phyloP scores from a whole-genome alignment of 2,329 filamentous ascomycete genomes.

The Teratosphaeria epicoccoides region DNA sequence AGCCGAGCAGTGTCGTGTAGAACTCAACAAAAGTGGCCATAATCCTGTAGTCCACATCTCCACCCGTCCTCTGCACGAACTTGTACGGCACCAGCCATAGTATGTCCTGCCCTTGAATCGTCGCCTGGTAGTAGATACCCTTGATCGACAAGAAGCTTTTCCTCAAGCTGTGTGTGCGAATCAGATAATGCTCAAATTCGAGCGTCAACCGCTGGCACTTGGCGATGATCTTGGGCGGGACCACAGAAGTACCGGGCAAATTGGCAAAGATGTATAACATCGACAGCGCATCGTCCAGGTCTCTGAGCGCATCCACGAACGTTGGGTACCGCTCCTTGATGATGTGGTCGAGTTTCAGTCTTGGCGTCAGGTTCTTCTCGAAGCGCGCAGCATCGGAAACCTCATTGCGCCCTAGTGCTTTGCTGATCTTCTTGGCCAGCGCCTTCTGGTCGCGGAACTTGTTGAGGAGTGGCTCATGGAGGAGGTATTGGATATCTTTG shows the following conservation, averaged over 20 bases:
- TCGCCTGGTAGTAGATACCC: constrained; percentile 98
- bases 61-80: constrained; percentile 89
- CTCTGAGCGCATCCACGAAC: constrained; percentile 84
- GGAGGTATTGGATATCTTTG: constrained; percentile 96
- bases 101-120: constrained; percentile 91
- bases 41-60: constrained; percentile 94
- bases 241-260: constrained; percentile 76
- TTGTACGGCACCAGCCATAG: constrained; percentile 96
- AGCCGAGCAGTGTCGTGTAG: constrained; percentile 90
- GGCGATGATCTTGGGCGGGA: constrained; percentile 90
- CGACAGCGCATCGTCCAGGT: constrained; percentile 91
- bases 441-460: constrained; percentile 97
- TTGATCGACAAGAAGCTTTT: constrained; percentile 98
- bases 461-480: constrained; percentile 85
- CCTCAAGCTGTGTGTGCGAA: constrained; percentile 77
- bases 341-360: constrained; percentile 88
- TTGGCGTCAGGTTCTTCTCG: constrained; percentile 82
- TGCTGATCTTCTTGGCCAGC: constrained; percentile 93
- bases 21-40: constrained; percentile 99
- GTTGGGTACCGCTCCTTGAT: constrained; percentile 97
- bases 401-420: constrained; percentile 83
- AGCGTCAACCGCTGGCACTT: constrained; percentile 85
- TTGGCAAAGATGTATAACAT: constrained; percentile 98
- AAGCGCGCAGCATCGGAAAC: constrained; percentile 76
- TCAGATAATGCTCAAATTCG: constrained; percentile 97